Evolutionary conservation across 768 basidiomycete genomes (phyloP).

Genomic region (Lentinula sp.): DNA sequence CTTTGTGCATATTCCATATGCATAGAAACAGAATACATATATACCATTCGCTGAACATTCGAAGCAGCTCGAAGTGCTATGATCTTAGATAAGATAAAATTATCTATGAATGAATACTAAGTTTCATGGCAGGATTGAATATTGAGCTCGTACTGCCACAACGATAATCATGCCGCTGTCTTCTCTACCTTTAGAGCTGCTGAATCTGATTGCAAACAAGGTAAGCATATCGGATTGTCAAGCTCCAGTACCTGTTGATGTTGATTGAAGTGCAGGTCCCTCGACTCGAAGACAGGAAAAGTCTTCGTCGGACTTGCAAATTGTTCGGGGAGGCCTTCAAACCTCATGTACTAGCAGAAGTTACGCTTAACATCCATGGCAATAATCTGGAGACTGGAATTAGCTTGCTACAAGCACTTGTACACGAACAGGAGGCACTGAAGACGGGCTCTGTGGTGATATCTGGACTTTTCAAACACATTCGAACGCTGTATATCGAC

Average conservation of each 20-base stretch:
- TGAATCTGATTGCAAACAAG: background rate
- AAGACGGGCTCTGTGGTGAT: background rate
- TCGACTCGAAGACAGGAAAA: constrained; percentile 1
- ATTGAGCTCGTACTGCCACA: no score
- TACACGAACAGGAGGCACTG: background rate
- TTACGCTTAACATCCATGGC: constrained; percentile 1
- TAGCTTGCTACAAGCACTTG: background rate
- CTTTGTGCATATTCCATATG: background rate
- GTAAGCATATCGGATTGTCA: background rate
- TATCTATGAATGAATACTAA: no score
- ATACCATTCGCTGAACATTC: no score
- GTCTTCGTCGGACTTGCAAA: background rate
- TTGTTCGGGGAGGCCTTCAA: background rate
- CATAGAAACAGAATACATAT: no score
- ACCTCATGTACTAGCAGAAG: background rate
- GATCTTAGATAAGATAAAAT: no score
- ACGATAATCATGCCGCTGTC: background rate
- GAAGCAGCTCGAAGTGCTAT: no score
- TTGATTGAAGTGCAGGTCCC: background rate
- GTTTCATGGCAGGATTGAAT: no score
- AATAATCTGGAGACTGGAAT: background rate
- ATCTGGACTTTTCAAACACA: background rate
- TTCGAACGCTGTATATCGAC: background rate
- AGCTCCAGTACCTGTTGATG: background rate
- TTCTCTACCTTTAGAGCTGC: background rate